A percentile compares a stretch with the other conserved stretches of the same genome.
Conservation (phyloP, 1,284 basidiomycete species). For the Fomitopsis pinicola region DNA sequence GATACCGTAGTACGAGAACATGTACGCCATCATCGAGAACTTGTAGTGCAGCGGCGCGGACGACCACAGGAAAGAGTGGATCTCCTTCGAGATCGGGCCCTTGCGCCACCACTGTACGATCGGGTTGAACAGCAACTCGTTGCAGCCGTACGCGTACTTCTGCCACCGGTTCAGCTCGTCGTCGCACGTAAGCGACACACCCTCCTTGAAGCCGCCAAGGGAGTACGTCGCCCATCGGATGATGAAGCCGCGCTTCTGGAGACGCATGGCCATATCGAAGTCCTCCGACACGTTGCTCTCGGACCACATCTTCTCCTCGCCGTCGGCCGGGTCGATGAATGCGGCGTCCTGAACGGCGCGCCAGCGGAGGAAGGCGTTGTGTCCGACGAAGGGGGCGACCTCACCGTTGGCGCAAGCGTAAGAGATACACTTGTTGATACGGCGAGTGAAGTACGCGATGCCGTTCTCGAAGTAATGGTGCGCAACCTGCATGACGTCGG, state of each 20-base stretch:
- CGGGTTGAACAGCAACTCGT: constrained; percentile 41
- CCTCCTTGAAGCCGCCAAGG: constrained; percentile 52
- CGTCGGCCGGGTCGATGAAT: constrained; percentile 41
- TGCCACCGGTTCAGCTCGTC: constrained; percentile 57
- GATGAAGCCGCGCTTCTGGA: constrained; percentile 47
- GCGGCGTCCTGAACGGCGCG: constrained; percentile 48
- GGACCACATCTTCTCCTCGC: constrained; percentile 49
- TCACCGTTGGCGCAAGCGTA: constrained; percentile 48
- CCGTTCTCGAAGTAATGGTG: constrained; percentile 58
- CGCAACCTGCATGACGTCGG: constrained; percentile 51
- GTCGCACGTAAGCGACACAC: constrained; percentile 50
- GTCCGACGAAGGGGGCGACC: constrained; percentile 54
- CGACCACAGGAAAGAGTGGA: constrained; percentile 41
- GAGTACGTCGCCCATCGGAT: constrained; percentile 56
- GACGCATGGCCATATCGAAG: constrained; percentile 50
- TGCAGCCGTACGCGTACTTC: constrained; percentile 49
- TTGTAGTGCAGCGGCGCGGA: constrained; percentile 39
- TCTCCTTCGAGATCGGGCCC: constrained; percentile 46
- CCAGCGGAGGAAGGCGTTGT: constrained; percentile 60
- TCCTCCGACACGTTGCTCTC: constrained; percentile 59
- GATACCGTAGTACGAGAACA: constrained; percentile 44
- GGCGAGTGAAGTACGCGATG: constrained; percentile 52
- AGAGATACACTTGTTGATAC: constrained; percentile 43
- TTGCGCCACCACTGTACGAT: constrained; percentile 42
- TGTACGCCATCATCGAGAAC: constrained; percentile 40